phyloP scores from a whole-genome alignment of 768 basidiomycete genomes.

The Tulasnella sp. region DNA sequence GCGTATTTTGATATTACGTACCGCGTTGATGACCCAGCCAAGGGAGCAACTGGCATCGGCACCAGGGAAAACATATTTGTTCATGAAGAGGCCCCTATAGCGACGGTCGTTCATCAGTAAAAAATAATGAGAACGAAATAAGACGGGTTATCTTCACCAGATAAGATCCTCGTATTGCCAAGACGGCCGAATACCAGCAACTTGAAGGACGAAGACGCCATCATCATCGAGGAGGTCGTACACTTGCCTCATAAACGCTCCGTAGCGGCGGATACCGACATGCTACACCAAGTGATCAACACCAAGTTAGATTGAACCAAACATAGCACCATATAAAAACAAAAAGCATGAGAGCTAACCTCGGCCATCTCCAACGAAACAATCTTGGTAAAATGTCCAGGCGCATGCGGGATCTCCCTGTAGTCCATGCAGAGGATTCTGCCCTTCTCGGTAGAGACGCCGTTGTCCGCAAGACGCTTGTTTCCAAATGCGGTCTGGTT shows the following conservation, averaged over 20 bases:
- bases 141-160: slow-evolving; percentile 45
- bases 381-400: slow-evolving; percentile 77
- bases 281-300: slow-evolving; percentile 45
- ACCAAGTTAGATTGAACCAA: background rate
- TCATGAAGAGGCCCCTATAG: slow-evolving; percentile 86
- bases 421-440: slow-evolving; percentile 90
- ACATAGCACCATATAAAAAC: background rate
- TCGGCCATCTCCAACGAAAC: slow-evolving; percentile 98
- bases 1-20: slow-evolving; percentile 25
- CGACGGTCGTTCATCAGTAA: background rate
- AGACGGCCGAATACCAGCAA: slow-evolving; percentile 87
- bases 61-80: slow-evolving; percentile 97
- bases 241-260: slow-evolving; percentile 77
- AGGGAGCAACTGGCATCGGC: slow-evolving; percentile 94
- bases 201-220: slow-evolving; percentile 89
- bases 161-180: slow-evolving; percentile 99
- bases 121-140: too few species aligned
- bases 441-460: slow-evolving; percentile 58
- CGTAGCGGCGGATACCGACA: slow-evolving; percentile 90
- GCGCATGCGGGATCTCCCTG: slow-evolving; percentile 62
- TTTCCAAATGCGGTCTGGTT: slow-evolving; percentile 93
- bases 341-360: slow-evolving; percentile 31
- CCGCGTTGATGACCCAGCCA: slow-evolving; percentile 82
- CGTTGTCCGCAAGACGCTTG: slow-evolving; percentile 72
- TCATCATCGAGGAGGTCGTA: slow-evolving; percentile 91